Evolutionary conservation across 2,329 filamentous ascomycete genomes (phyloP).

Genomic region (Sclerotinia borealis): DNA sequence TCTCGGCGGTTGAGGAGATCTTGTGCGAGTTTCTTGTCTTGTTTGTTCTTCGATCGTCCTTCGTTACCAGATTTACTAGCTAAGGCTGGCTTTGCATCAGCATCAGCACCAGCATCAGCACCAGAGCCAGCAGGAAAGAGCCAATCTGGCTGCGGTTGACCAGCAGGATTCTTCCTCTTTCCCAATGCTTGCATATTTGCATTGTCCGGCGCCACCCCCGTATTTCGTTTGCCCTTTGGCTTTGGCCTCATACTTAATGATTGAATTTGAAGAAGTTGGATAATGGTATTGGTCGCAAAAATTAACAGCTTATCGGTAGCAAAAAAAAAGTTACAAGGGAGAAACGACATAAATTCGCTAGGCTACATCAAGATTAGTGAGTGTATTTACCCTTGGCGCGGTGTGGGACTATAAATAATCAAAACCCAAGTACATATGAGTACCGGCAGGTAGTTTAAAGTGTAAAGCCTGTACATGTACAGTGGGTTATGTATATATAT

Average conservation of each 20-base stretch:
- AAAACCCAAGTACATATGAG: too few relatives aligned
- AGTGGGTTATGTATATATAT: too few relatives aligned
- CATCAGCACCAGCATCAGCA: slow-evolving; percentile 6
- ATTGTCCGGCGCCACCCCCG: slow-evolving; percentile 30
- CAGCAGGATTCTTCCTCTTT: slow-evolving; percentile 25
- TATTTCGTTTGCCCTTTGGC: slow-evolving; percentile 11
- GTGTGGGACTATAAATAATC: neutral
- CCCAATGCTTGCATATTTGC: slow-evolving; percentile 32
- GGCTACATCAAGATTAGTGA: neutral
- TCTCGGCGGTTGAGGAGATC: slow-evolving; percentile 27
- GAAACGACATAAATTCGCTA: neutral
- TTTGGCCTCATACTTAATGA: slow-evolving; percentile 1
- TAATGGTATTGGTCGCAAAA: neutral
- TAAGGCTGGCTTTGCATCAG: slow-evolving; percentile 18
- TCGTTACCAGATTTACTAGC: slow-evolving; percentile 17
- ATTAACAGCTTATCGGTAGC: slow-evolving; percentile 1
- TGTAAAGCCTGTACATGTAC: too few relatives aligned
- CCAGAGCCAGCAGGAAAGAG: slow-evolving; percentile 26
- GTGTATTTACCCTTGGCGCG: neutral
- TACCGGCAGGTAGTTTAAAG: too few relatives aligned
- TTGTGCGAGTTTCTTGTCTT: slow-evolving; percentile 29
- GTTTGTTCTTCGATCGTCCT: slow-evolving; percentile 21
- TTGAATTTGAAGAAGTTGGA: neutral
- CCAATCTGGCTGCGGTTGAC: slow-evolving; percentile 29
- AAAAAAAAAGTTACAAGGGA: slow-evolving; percentile 9